Percentiles rank a stretch among this genome's conserved stretches.
phyloP scores from a whole-genome alignment of 108 stramenopile genomes.

The Cyclotella choctawhatcheeana region DNA sequence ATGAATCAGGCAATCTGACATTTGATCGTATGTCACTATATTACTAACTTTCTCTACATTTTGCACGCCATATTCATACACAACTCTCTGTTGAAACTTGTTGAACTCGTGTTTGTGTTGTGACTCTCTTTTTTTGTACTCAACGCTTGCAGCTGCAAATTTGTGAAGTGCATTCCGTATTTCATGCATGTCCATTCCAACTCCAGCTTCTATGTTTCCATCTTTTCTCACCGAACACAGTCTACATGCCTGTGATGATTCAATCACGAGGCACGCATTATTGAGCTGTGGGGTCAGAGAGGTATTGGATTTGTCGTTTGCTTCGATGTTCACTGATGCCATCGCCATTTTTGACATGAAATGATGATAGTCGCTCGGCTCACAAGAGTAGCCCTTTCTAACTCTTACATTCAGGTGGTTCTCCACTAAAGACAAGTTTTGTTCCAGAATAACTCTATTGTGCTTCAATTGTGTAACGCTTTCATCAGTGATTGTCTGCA shows the following conservation, averaged over 20 bases:
- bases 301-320: background rate
- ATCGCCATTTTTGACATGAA: conserved; percentile 54
- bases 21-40: conserved; percentile 51
- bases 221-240: conserved; percentile 63
- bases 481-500: conserved; percentile 58
- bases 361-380: conserved; percentile 61
- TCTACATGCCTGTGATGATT: conserved; percentile 63
- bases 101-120: conserved; percentile 33
- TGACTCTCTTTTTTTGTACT: conserved; percentile 20
- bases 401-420: conserved; percentile 48
- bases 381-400: conserved; percentile 71
- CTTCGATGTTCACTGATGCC: background rate
- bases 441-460: conserved; percentile 44
- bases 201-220: conserved; percentile 62
- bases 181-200: conserved; percentile 44
- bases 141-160: conserved; percentile 33
- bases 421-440: conserved; percentile 51
- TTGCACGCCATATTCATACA: conserved; percentile 65
- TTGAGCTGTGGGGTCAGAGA: conserved; percentile 20
- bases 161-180: conserved; percentile 28
- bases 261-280: conserved; percentile 53
- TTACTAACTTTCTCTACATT: conserved; percentile 27
- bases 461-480: conserved; percentile 37
- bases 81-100: conserved; percentile 39
- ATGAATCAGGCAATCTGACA: conserved; percentile 47